phyloP scores from a whole-genome alignment of 2,329 filamentous ascomycete genomes.

The Epichloe hybrida region DNA sequence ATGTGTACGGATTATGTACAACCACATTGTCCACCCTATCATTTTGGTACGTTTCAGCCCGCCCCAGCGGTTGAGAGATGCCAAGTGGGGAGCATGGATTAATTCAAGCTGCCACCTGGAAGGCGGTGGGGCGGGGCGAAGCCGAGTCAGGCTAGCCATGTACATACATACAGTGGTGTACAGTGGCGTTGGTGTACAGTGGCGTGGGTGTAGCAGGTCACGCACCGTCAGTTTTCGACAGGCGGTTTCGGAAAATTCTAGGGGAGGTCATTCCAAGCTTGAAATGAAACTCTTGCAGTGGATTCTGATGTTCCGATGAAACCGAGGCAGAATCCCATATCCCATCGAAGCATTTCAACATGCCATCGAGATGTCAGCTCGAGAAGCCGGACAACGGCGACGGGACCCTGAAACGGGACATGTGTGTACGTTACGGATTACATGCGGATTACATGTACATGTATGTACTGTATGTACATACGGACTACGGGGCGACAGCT shows the following conservation, averaged over 20 bases:
- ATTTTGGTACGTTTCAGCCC: background rate
- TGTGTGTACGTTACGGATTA: background rate
- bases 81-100: background rate
- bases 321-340: background rate
- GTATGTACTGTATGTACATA: too few species aligned
- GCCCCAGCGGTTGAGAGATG: slow-evolving; percentile 8
- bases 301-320: background rate
- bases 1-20: too few species aligned
- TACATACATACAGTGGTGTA: too few species aligned
- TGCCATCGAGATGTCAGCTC: background rate
- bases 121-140: too few species aligned
- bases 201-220: too few species aligned
- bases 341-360: background rate
- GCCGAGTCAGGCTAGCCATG: background rate
- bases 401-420: background rate
- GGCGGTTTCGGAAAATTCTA: background rate
- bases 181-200: too few species aligned
- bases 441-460: too few species aligned
- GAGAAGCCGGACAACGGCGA: slow-evolving; percentile 1
- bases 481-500: background rate
- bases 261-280: background rate
- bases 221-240: too few species aligned
- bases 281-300: background rate
- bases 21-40: too few species aligned
- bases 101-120: too few species aligned